Conservation (phyloP, 768 basidiomycete species). For the Kwoniella shandongensis region DNA sequence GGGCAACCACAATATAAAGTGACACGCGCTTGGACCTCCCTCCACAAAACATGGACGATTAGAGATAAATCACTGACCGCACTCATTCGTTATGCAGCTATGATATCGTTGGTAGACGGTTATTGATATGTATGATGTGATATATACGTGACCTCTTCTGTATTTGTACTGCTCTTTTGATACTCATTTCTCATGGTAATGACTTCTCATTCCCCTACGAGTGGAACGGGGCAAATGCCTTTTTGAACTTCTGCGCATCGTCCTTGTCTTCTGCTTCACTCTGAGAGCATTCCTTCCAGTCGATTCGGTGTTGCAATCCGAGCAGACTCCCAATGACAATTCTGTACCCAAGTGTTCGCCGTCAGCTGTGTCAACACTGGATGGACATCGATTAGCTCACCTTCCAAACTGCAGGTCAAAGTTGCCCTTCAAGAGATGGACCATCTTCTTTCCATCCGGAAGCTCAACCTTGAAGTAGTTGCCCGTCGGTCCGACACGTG, state of each 20-base stretch:
- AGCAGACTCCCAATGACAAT: constrained; percentile 77
- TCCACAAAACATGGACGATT: too few relatives aligned
- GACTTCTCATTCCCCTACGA: constrained; percentile 6
- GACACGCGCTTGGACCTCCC: too few relatives aligned
- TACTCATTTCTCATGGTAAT: background rate
- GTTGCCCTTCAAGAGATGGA: constrained; percentile 76
- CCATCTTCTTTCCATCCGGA: constrained; percentile 78
- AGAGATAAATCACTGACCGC: too few relatives aligned
- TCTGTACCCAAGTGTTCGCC: constrained; percentile 62
- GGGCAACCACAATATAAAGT: too few relatives aligned
- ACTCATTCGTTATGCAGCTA: too few relatives aligned
- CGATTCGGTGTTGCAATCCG: constrained; percentile 71
- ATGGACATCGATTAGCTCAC: constrained; percentile 64
- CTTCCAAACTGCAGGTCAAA: constrained; percentile 94
- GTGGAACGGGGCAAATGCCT: constrained; percentile 64
- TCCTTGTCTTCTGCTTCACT: constrained; percentile 79
- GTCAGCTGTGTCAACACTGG: too few relatives aligned
- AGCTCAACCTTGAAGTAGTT: constrained; percentile 90
- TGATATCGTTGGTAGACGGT: too few relatives aligned
- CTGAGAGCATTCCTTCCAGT: constrained; percentile 87
- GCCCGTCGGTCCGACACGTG: constrained; percentile 56
- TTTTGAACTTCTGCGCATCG: constrained; percentile 80
- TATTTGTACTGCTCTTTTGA: too few relatives aligned
- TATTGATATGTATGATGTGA: too few relatives aligned
- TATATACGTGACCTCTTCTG: too few relatives aligned